These are phyloP conservation scores for Phycomyces blakesleeanus DNA, from an alignment of 192 early-diverging fungal species.

Conservation along the genomic window DNA sequence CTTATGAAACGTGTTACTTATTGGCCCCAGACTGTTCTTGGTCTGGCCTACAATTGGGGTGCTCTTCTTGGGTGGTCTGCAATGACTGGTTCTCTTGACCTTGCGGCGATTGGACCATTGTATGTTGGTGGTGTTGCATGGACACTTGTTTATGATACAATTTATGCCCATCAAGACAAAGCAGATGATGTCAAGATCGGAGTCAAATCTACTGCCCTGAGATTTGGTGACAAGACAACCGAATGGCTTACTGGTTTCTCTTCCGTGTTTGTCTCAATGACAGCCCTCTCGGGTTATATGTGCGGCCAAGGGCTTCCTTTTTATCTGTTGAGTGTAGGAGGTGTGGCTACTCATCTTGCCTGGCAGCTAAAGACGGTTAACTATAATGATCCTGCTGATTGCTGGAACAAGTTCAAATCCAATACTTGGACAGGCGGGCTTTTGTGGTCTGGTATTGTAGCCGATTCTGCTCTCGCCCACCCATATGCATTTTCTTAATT, in stretches of 20 bases:
- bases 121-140: conserved; percentile 85
- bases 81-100: conserved; percentile 63
- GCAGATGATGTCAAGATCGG: conserved; percentile 81
- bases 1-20: conserved; percentile 95
- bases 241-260: conserved; percentile 72
- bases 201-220: conserved; percentile 88
- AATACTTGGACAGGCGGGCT: conserved; percentile 79
- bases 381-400: conserved; percentile 58
- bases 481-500: conserved; percentile 1
- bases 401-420: conserved; percentile 74
- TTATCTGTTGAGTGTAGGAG: conserved; percentile 68
- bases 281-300: conserved; percentile 74
- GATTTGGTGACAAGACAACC: conserved; percentile 73
- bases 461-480: conserved; percentile 43
- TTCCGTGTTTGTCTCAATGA: conserved; percentile 55
- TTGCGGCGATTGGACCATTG: conserved; percentile 72
- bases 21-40: conserved; percentile 90
- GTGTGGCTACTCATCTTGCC: conserved; percentile 67
- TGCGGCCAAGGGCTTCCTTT: conserved; percentile 74
- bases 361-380: conserved; percentile 80
- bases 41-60: conserved; percentile 93
- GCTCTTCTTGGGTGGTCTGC: conserved; percentile 86
- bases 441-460: conserved; percentile 68
- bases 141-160: conserved; percentile 96
- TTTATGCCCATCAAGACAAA: conserved; percentile 97